Evolutionary conservation across 2,329 filamentous ascomycete species (phyloP).

Genomic region (Verticillium klebahnii): DNA sequence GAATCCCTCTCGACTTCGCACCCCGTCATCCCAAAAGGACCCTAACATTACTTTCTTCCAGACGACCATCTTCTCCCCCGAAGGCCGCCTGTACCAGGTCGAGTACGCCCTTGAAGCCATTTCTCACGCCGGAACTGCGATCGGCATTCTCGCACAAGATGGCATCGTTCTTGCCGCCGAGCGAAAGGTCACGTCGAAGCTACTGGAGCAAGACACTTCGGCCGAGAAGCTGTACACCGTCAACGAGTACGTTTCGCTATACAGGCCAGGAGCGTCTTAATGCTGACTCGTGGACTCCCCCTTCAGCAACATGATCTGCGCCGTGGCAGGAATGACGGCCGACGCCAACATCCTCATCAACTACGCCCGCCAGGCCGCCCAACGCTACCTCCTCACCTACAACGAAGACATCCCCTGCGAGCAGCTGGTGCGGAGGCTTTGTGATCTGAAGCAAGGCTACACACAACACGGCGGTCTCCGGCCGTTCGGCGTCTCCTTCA

Average conservation of each 20-base stretch:
- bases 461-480: constrained; percentile 98
- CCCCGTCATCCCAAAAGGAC: constrained; percentile 19
- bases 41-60: constrained; percentile 28
- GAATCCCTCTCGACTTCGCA: constrained; percentile 14
- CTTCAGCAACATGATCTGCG: constrained; percentile 97
- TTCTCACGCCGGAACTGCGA: constrained; percentile 93
- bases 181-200: constrained; percentile 98
- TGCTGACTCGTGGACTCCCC: constrained; percentile 8
- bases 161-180: constrained; percentile 97
- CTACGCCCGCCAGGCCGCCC: constrained; percentile 94
- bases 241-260: constrained; percentile 71
- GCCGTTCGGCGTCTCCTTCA: constrained; percentile 97
- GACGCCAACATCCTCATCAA: constrained; percentile 99
- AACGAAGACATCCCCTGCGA: constrained; percentile 99
- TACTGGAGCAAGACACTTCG: constrained; percentile 98
- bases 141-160: constrained; percentile 96
- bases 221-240: constrained; percentile 99
- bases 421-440: constrained; percentile 92
- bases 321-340: constrained; percentile 97
- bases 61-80: constrained; percentile 99
- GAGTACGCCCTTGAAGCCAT: constrained; percentile 99
- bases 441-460: constrained; percentile 98
- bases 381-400: constrained; percentile 97
- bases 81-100: constrained; percentile 97
- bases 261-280: background rate